Percentiles rank a stretch among this genome's conserved stretches.
These are phyloP conservation scores for Glonium stellatum DNA, from an alignment of 495 filamentous ascomycete genomes.

Conservation along the genomic window DNA sequence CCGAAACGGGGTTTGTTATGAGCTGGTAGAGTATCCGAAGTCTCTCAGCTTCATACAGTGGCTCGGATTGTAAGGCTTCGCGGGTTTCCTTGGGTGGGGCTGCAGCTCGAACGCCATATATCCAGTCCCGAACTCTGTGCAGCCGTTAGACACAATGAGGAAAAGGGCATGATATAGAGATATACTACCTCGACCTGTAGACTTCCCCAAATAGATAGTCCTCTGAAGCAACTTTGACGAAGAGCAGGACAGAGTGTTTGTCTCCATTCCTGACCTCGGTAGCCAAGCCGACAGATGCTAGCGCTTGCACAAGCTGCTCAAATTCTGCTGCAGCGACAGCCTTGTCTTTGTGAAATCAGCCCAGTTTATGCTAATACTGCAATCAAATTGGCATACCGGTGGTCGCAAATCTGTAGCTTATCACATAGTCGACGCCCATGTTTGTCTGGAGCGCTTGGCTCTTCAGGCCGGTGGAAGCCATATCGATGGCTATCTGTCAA, in stretches of 20 bases:
- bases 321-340: slow-evolving; percentile 63
- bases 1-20: slow-evolving; percentile 70
- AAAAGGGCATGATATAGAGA: neutral
- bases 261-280: slow-evolving; percentile 80
- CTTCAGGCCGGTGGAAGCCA: slow-evolving; percentile 24
- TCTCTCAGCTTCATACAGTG: slow-evolving; percentile 80
- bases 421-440: slow-evolving; percentile 85
- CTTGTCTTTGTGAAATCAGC: slow-evolving; percentile 46
- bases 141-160: slow-evolving; percentile 4
- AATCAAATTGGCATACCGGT: slow-evolving; percentile 41
- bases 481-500: slow-evolving; percentile 2
- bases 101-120: slow-evolving; percentile 74
- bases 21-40: slow-evolving; percentile 77
- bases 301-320: slow-evolving; percentile 61
- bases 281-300: slow-evolving; percentile 68
- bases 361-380: neutral
- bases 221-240: slow-evolving; percentile 67
- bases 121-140: slow-evolving; percentile 85
- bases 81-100: slow-evolving; percentile 72
- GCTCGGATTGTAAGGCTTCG: slow-evolving; percentile 54
- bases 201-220: slow-evolving; percentile 49
- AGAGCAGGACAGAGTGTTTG: slow-evolving; percentile 70
- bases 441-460: slow-evolving; percentile 43
- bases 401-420: slow-evolving; percentile 66
- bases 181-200: slow-evolving; percentile 50